phyloP scores from a whole-genome alignment of 352 stramenopile genomes.

The Phytophthora palmivora region DNA sequence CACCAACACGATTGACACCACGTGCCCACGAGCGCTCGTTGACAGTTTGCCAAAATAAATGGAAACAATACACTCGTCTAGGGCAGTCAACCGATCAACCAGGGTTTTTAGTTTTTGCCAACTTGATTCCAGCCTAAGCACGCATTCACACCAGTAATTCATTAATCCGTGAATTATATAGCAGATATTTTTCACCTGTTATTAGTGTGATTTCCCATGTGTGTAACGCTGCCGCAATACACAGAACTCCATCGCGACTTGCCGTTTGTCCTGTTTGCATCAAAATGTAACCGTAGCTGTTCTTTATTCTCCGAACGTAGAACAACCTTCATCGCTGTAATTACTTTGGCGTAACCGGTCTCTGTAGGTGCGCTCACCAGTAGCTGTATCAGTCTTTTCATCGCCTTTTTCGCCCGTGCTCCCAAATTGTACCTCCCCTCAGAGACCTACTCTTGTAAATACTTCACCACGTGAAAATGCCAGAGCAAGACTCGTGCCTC shows the following conservation, averaged over 20 bases:
- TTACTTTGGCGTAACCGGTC: conserved; percentile 2
- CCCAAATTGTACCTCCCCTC: conserved; percentile 5
- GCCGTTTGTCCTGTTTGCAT: conserved; percentile 10
- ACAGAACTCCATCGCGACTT: conserved; percentile 12
- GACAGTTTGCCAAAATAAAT: conserved; percentile 12
- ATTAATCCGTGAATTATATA: too few species aligned
- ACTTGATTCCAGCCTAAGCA: too few species aligned
- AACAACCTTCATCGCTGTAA: conserved; percentile 15
- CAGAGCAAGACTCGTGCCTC: conserved; percentile 16
- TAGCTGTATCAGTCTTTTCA: conserved; percentile 8
- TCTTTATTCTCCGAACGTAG: not conserved
- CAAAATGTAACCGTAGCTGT: conserved; percentile 5
- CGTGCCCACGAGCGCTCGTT: conserved; percentile 1
- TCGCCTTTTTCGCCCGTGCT: conserved; percentile 3
- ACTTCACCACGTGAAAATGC: conserved; percentile 35
- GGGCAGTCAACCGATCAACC: not conserved
- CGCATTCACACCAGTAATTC: too few species aligned
- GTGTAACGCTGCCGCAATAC: conserved; percentile 6
- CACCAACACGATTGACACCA: not conserved
- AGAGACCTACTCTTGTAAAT: conserved; percentile 9
- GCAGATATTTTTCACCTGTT: too few species aligned
- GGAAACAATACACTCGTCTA: conserved; percentile 11
- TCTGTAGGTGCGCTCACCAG: conserved; percentile 6
- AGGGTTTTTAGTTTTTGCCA: conserved; percentile 11
- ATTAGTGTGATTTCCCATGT: conserved; percentile 17